Evolutionary conservation across 495 filamentous ascomycete species (phyloP), one percentile per base, ranked within the genome.

Genomic region (Penicillium simplicissimum): DNA sequence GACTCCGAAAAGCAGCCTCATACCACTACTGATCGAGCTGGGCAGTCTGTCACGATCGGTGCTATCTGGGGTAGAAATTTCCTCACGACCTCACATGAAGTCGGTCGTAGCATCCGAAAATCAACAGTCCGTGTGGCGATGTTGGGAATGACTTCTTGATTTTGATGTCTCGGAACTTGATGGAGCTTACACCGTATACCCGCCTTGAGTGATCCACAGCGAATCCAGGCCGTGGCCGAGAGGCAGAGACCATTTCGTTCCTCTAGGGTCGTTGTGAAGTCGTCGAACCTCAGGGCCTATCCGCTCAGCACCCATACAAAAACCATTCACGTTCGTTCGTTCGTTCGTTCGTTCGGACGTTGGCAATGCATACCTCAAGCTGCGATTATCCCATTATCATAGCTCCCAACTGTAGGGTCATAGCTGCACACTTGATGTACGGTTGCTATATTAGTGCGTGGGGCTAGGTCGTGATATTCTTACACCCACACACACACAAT

Each of bases 401-500:
- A n/a, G n/a, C n/a, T n/a, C n/a, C n/a, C n/a, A n/a, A n/a, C n/a
- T n/a, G n/a, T n/a, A n/a, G n/a, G n/a, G n/a, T n/a, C n/a, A n/a
- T n/a, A n/a, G n/a, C n/a, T n/a, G n/a, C n/a, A n/a, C n/a, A n/a
- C n/a, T n/a, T n/a, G n/a, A n/a, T n/a, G n/a, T n/a, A n/a, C n/a
- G n/a, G n/a, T n/a, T n/a, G n/a, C n/a, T n/a, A n/a, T n/a, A n/a
- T n/a, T n/a, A n/a, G n/a, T n/a, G n/a, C n/a, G n/a, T n/a, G n/a
- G n/a, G n/a, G n/a, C n/a, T n/a, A n/a, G n/a, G n/a, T n/a, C n/a
- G n/a, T n/a, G n/a, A n/a, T n/a, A n/a, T n/a, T n/a, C n/a, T n/a
- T n/a, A n/a, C n/a, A 55, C 52, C 40, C 52, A 42, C 54, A 56
- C 19, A 42, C 38, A 69, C 67, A 68, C 51, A 53, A 53, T 53